These are phyloP conservation scores for Flaveria trinervia DNA, from an alignment of 129 eudicot genomes.

Conservation along the genomic window DNA sequence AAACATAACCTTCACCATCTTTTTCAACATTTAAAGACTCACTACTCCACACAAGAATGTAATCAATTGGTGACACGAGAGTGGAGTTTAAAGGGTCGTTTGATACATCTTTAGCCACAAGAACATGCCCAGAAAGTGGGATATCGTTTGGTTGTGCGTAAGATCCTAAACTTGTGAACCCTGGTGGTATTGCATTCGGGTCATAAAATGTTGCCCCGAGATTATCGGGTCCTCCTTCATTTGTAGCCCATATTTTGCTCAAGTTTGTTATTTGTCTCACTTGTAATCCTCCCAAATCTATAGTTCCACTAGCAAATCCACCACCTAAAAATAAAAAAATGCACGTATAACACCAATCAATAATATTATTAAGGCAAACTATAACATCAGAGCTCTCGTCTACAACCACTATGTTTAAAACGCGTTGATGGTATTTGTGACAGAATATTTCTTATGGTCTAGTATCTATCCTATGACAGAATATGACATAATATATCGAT, in stretches of 20 bases:
- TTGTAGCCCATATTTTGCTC: slow-evolving; percentile 46
- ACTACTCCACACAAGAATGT: slow-evolving; percentile 54
- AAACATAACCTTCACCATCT: slow-evolving; percentile 43
- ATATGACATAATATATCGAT: not conserved
- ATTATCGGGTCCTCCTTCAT: slow-evolving; percentile 50
- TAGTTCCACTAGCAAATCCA: slow-evolving; percentile 45
- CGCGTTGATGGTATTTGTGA: too few species aligned
- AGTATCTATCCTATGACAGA: too few species aligned
- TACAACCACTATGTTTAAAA: too few species aligned
- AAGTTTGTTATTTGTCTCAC: slow-evolving; percentile 39
- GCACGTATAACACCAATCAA: not conserved
- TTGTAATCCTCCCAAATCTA: slow-evolving; percentile 48
- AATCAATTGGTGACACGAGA: slow-evolving; percentile 39
- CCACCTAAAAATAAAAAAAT: slow-evolving; percentile 24
- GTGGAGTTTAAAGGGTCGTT: slow-evolving; percentile 22
- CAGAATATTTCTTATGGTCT: too few species aligned
- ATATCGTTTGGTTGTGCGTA: slow-evolving; percentile 47
- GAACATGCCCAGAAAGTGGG: slow-evolving; percentile 40
- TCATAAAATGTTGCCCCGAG: slow-evolving; percentile 43
- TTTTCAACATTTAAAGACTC: slow-evolving; percentile 32
- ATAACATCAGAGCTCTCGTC: too few species aligned
- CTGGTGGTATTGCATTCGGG: slow-evolving; percentile 41
- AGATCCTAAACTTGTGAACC: slow-evolving; percentile 38
- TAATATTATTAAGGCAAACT: not conserved
- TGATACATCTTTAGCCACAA: slow-evolving; percentile 43